Evolutionary conservation across 139 green algal species (phyloP), one percentile per base, ranked within the genome.

Genomic region (Closterium sp.): DNA sequence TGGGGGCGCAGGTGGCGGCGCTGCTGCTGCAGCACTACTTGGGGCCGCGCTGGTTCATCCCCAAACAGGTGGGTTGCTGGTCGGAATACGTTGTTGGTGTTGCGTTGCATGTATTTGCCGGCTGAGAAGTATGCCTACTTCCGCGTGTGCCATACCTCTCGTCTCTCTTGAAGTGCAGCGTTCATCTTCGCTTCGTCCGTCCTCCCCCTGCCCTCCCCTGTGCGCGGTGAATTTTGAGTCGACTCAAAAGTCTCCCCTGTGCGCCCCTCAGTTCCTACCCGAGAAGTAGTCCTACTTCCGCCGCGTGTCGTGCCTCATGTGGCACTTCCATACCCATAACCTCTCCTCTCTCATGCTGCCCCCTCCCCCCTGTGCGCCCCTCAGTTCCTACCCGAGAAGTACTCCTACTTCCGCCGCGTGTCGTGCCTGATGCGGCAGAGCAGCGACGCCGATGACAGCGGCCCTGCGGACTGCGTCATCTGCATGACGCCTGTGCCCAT

Each of bases 211-310:
- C 33, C 34, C 87, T 87, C 23, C 32, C 83, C 87, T 21, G n/a
- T n/a, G n/a, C n/a, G n/a, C n/a, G n/a, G n/a, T n/a, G n/a, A n/a
- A n/a, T n/a, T n/a, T n/a, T n/a, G n/a, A n/a, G n/a, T n/a, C n/a
- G n/a, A n/a, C n/a, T n/a, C n/a, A n/a, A n/a, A n/a, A n/a, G n/a
- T n/a, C n/a, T n/a, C n/a, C n/a, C n/a, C n/a, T n/a, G n/a, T n/a
- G n/a, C n/a, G n/a, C 32, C 66, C 87, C n/a, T n/a, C 89, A 91
- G 21, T 96, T 97, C 87, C 89, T 97, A 76, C 97, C 97, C 1
- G 90, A 95, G 0, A 96, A 96, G 64, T 98, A 98, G 89, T 96
- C 98, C 93, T 98, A 98, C 91, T 95, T 95, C 84, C 87, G 93
- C 30, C 36, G 86, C 10, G 28, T 94, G 21, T 86, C 94, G 2